Evolutionary conservation across 1,139 yeast genomes (phyloP).

Genomic region (Lodderomyces parapsilosis): DNA sequence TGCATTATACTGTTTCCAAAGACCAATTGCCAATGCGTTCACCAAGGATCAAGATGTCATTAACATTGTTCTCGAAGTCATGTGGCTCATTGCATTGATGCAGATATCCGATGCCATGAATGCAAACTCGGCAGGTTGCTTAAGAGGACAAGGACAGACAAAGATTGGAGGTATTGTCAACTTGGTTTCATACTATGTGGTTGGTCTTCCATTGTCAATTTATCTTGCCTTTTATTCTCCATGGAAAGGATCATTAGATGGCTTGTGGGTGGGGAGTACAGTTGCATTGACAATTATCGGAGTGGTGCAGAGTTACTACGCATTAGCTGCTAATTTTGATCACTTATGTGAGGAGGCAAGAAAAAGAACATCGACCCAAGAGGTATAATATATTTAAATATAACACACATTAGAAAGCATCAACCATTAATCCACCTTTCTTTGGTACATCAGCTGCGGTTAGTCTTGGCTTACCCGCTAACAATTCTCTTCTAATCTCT

Average conservation of each 20-base stretch:
- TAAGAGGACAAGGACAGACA: conserved; percentile 61
- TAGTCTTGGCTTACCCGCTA: conserved; percentile 68
- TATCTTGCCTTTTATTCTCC: conserved; percentile 48
- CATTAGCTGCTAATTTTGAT: conserved; percentile 40
- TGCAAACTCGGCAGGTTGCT: conserved; percentile 59
- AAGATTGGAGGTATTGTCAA: conserved; percentile 59
- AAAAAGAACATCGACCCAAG: conserved; percentile 28
- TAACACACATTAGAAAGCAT: conserved; percentile 30
- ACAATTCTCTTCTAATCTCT: conserved; percentile 88
- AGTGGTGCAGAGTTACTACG: conserved; percentile 46
- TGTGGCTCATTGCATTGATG: conserved; percentile 56
- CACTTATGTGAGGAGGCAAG: conserved; percentile 42
- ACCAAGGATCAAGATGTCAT: conserved; percentile 46
- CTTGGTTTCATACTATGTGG: conserved; percentile 48
- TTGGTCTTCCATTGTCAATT: conserved; percentile 53
- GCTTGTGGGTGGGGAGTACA: conserved; percentile 56
- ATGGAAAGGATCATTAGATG: conserved; percentile 44
- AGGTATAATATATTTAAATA: background rate
- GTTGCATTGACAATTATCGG: conserved; percentile 54
- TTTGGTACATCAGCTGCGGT: conserved; percentile 19
- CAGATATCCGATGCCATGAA: conserved; percentile 58
- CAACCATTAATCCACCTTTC: conserved; percentile 40
- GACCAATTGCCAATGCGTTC: conserved; percentile 36
- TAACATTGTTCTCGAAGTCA: conserved; percentile 34
- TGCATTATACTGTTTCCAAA: conserved; percentile 37